Base-by-base conservation (phyloP, 163 green algal species). In the Scenedesmus sp. region DNA sequence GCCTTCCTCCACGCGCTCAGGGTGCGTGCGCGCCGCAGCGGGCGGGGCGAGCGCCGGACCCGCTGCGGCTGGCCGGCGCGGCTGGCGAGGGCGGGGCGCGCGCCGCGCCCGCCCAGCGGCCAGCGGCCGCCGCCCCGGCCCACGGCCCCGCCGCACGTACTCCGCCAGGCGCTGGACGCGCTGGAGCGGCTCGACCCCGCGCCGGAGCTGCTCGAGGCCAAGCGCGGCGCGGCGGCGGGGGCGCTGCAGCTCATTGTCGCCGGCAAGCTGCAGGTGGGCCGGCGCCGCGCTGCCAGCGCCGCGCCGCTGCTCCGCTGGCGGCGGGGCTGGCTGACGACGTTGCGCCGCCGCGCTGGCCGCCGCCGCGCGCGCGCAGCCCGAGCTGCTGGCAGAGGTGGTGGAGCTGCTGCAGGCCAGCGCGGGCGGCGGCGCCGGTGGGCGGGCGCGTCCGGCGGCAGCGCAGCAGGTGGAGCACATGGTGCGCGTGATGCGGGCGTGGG, bases 161-260 rank as follows among this genome's bases (percentile, higher is more conserved):
- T n/a, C n/a, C n/a, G 11, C 0, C 57, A 90, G 77, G 92, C 91
- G 20, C 96, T 95, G 85, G 86, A 96, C 73, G 90, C 93, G 65
- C 82, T 97, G 26, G 92, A 96, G 85, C 85, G 89, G 18, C 50
- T 95, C 14, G 89, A 95, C 65, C 91, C 87, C 3, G 86, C 84
- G 7, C 85, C 87, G 9, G 88, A 93, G 36, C 92, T 92, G 74
- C 91, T 88, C 82, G 91, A 96, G 56, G 93, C 88, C 63, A 97
- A 96, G 86, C 85, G 91, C 22, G 92, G 91, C n/a, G 90, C 92
- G 1, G 88, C 83, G 53, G 77, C 90, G 18, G 92, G 92, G 18
- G 83, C 85, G 15, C 89, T 96, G 64, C 89, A 95, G 80, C 76
- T 89, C 14, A 84, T 92, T 26, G 75, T 89, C 20, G 87, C 91